These are phyloP conservation scores for Diaporthe citri DNA, from an alignment of 2,329 filamentous ascomycete genomes.

Conservation along the genomic window DNA sequence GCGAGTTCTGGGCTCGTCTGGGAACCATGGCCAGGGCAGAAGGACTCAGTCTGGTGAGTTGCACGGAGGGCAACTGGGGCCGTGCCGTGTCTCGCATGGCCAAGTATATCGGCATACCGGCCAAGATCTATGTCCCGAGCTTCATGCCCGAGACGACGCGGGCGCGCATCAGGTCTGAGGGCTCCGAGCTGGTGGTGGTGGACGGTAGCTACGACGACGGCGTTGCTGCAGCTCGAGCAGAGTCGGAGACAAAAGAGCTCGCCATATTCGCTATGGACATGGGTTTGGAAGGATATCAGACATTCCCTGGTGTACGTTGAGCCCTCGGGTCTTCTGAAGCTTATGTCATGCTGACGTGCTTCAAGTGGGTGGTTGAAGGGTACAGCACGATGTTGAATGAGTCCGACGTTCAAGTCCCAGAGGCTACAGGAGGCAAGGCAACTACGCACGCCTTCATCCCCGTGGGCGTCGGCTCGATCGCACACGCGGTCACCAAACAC, in stretches of 20 bases:
- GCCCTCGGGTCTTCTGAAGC: background rate
- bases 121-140: slow-evolving; percentile 72
- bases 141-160: slow-evolving; percentile 68
- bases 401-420: slow-evolving; percentile 70
- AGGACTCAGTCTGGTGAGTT: slow-evolving; percentile 66
- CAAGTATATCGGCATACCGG: slow-evolving; percentile 65
- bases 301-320: slow-evolving; percentile 67
- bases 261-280: slow-evolving; percentile 77
- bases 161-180: slow-evolving; percentile 70
- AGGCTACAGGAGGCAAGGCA: slow-evolving; percentile 49
- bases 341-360: slow-evolving; percentile 28
- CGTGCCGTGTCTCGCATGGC: slow-evolving; percentile 79
- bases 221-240: slow-evolving; percentile 61
- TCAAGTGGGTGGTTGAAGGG: slow-evolving; percentile 80
- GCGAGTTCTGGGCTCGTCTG: slow-evolving; percentile 10
- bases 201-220: slow-evolving; percentile 75
- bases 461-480: slow-evolving; percentile 80
- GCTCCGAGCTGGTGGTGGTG: slow-evolving; percentile 68
- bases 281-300: slow-evolving; percentile 74
- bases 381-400: slow-evolving; percentile 81
- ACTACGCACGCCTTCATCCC: slow-evolving; percentile 71
- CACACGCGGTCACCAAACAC: slow-evolving; percentile 75
- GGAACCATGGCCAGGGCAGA: slow-evolving; percentile 13
- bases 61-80: slow-evolving; percentile 84
- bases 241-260: slow-evolving; percentile 52